These are phyloP conservation scores for sorghum (Sorghum bicolor) DNA, from an alignment of 176 grass and related monocot species.

Conservation along the genomic window Sorghum_bicolor_NCBIv3 NC_012871.2:77401001-77401500, in stretches of 20 bases:
- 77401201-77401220: no score
- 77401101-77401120: background rate
- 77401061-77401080: background rate
- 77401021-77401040: background rate
- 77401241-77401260: background rate
- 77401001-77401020: background rate
- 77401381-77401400: no score
- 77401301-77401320: background rate
- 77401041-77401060: background rate
- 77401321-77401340: background rate
- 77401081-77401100: background rate
- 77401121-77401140: background rate
- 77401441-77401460: no score
- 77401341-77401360: background rate
- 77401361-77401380: background rate
- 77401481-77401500: no score
- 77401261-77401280: background rate
- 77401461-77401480: no score
- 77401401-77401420: no score
- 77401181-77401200: background rate
- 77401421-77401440: no score
- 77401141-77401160: background rate
- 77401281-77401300: background rate
- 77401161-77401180: background rate
- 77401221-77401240: no score